Evolutionary conservation across 2,329 filamentous ascomycete species (phyloP).

Genomic region (Diplodia scrobiculata): DNA sequence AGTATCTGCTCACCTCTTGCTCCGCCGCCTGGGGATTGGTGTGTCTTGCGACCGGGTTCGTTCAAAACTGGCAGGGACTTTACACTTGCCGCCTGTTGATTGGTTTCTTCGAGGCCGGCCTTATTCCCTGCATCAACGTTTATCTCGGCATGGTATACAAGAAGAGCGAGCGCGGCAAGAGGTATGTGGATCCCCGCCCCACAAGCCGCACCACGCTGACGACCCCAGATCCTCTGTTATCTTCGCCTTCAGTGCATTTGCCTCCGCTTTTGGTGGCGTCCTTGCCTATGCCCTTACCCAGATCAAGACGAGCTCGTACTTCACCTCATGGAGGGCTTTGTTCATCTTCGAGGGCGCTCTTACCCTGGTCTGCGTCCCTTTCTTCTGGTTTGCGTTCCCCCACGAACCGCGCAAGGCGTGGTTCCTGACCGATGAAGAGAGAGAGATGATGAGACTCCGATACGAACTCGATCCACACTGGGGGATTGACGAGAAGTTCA

Average conservation of each 20-base stretch:
- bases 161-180: conserved; percentile 26
- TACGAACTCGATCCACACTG: conserved; percentile 25
- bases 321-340: conserved; percentile 41
- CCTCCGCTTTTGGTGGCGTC: conserved; percentile 63
- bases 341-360: conserved; percentile 40
- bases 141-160: conserved; percentile 29
- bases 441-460: conserved; percentile 22
- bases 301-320: conserved; percentile 57
- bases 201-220: conserved; percentile 53
- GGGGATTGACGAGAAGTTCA: conserved; percentile 28
- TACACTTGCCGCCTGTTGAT: conserved; percentile 52
- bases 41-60: conserved; percentile 55
- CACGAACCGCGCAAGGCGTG: conserved; percentile 62
- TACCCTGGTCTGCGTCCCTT: conserved; percentile 30
- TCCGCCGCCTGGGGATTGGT: conserved; percentile 56
- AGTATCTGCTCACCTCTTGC: conserved; percentile 47
- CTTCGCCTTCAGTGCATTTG: conserved; percentile 62
- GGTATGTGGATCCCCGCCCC: conserved; percentile 61
- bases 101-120: conserved; percentile 43
- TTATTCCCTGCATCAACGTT: conserved; percentile 28
- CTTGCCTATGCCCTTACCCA: conserved; percentile 63
- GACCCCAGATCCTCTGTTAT: conserved; percentile 23
- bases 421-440: conserved; percentile 59
- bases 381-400: conserved; percentile 54
- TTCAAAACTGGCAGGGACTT: conserved; percentile 51